These are phyloP conservation scores for Pythium dissotocum DNA, from an alignment of 352 stramenopile species.

Conservation along the genomic window DNA sequence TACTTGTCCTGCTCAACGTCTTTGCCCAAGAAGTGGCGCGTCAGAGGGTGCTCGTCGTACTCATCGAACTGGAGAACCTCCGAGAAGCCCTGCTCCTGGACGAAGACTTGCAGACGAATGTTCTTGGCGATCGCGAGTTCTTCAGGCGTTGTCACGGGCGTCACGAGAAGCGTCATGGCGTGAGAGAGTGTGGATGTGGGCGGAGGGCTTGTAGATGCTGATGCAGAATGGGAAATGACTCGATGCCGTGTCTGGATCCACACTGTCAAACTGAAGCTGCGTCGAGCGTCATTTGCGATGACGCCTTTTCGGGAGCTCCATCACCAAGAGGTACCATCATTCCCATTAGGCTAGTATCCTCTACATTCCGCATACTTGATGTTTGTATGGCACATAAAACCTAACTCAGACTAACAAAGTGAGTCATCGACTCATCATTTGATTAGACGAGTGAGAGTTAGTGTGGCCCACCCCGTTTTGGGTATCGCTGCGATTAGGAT, in stretches of 20 bases:
- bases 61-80: constrained; percentile 41
- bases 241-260: background rate
- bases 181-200: background rate
- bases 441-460: background rate
- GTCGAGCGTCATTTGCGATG: background rate
- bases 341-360: background rate
- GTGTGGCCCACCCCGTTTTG: no score
- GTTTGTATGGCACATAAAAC: background rate
- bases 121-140: constrained; percentile 43
- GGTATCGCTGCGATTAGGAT: no score
- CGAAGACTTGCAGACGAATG: constrained; percentile 54
- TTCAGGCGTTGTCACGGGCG: constrained; percentile 36
- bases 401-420: background rate
- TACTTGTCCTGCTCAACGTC: constrained; percentile 53
- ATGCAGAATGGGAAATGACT: background rate
- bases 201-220: background rate
- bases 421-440: background rate
- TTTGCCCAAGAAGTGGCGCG: constrained; percentile 56
- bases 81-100: constrained; percentile 49
- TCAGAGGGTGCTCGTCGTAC: constrained; percentile 45
- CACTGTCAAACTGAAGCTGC: background rate
- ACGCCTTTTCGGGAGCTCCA: background rate
- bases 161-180: background rate
- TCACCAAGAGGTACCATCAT: background rate
- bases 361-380: background rate